Evolutionary conservation across 495 filamentous ascomycete genomes (phyloP), one percentile per base, ranked within the genome.

Genomic region (Penicillium canariense): DNA sequence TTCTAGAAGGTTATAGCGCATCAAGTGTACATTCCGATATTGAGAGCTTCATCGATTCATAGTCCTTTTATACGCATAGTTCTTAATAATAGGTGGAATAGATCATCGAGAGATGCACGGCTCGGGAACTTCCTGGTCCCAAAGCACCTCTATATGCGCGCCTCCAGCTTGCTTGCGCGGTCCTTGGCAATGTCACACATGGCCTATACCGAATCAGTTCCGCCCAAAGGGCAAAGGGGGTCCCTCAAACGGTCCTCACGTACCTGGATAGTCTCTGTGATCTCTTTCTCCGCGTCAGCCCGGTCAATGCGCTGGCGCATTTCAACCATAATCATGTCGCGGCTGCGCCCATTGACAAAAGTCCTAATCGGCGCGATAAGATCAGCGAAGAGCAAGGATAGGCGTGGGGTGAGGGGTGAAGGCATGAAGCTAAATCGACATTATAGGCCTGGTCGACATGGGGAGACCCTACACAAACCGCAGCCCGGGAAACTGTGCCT

Each of bases 341-440:
- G 78, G 53, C 78, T 75, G 56, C 91, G 80, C 17, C 91, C 91
- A 73, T 96, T 91, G 49, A 97, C 94, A 72, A 95, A 98, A 7
- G 90, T 84, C 43, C 86, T 88, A 56, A n/a, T 44, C 6, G 43
- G 40, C 32, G 30, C 26, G 31, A 48, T n/a, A 42, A 45, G 11
- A 52, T 68, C 47, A 61, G 48, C 51, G n/a, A n/a, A n/a, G n/a
- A 56, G 38, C 0, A 28, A 54, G 6, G 1, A 12, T 25, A 4
- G n/a, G 38, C 20, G 14, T n/a, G n/a, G n/a, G n/a, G 6, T 14
- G 5, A 25, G 5, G 20, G 7, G 30, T 20, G 25, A 3, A 14
- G n/a, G 25, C 22, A 6, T 9, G 9, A 8, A 17, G 12, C 5
- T 2, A 20, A 20, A 11, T 18, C 23, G 10, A 17, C 14, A n/a